These are phyloP conservation scores for Marchantia paleacea DNA, from an alignment of 225 moss, liverwort and hornwort species.

Conservation along the genomic window DNA sequence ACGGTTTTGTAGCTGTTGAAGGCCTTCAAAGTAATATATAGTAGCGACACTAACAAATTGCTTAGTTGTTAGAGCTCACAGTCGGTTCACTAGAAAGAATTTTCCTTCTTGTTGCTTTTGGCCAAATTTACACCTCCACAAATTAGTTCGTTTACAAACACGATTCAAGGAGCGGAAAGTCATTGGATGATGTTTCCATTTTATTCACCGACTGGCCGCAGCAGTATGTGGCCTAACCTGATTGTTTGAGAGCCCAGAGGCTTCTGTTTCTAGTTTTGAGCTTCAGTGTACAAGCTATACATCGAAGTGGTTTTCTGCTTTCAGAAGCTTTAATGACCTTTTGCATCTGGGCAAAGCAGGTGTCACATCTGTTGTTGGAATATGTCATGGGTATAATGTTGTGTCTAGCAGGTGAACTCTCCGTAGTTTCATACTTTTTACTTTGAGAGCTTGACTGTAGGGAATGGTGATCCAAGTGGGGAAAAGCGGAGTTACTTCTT, in stretches of 20 bases:
- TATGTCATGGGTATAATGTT: background rate
- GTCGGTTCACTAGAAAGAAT: no score
- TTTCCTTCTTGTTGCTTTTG: no score
- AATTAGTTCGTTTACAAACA: background rate
- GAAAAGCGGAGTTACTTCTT: background rate
- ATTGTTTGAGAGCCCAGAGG: background rate
- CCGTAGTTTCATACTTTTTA: background rate
- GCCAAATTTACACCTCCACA: background rate
- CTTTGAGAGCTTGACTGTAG: background rate
- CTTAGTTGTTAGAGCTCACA: no score
- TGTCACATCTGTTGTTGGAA: background rate
- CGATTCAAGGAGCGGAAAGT: background rate
- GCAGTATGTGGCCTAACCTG: background rate
- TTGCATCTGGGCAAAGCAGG: constrained; percentile 1
- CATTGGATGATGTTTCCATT: background rate
- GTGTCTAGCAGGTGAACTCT: background rate
- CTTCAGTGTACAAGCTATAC: constrained; percentile 5
- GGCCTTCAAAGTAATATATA: no score
- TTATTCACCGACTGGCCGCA: background rate
- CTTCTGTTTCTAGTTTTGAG: constrained; percentile 4
- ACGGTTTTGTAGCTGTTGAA: no score
- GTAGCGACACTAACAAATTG: no score
- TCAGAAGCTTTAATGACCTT: background rate
- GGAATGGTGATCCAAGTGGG: background rate
- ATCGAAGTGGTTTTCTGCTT: constrained; percentile 5